Percentiles rank a stretch among this genome's conserved stretches.
Evolutionary conservation across 192 early-diverging fungal species (phyloP).

Genomic region (Backusella luteola): DNA sequence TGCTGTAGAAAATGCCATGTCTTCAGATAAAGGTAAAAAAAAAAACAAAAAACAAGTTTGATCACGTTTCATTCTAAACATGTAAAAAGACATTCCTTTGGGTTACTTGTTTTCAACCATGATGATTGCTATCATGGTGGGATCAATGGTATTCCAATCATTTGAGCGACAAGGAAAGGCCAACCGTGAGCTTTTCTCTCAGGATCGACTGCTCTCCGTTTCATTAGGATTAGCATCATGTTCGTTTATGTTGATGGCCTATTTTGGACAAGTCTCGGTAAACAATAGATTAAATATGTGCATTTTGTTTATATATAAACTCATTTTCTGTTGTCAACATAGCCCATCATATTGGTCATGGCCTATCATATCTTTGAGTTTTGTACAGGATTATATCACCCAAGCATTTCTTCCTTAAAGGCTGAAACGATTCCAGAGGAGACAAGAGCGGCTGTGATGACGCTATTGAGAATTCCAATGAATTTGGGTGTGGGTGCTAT

Average conservation of each 20-base stretch:
- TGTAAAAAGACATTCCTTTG: conserved; percentile 33
- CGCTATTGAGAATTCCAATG: conserved; percentile 62
- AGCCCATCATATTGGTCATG: conserved; percentile 22
- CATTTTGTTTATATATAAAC: background rate
- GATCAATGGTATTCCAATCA: conserved; percentile 45
- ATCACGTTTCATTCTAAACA: conserved; percentile 19
- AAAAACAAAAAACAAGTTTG: background rate
- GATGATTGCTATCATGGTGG: conserved; percentile 56
- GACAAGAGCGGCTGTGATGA: conserved; percentile 55
- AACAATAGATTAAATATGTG: background rate
- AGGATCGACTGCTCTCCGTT: conserved; percentile 27
- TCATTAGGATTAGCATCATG: conserved; percentile 40
- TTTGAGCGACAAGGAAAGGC: conserved; percentile 22
- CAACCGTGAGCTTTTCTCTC: background rate
- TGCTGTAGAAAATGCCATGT: conserved; percentile 40
- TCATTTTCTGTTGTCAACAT: background rate
- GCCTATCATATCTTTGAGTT: conserved; percentile 57
- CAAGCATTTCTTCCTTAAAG: conserved; percentile 46
- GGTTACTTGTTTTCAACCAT: conserved; percentile 54
- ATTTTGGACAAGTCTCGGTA: conserved; percentile 16
- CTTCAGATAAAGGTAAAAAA: conserved; percentile 4
- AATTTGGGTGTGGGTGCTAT: conserved; percentile 52
- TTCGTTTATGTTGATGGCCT: conserved; percentile 41
- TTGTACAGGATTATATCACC: conserved; percentile 56
- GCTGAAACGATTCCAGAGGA: conserved; percentile 57